Percentiles rank a stretch among this genome's conserved stretches.
Evolutionary conservation across 306 rosid species (phyloP).

Genomic region (Quercus variabilis): DNA sequence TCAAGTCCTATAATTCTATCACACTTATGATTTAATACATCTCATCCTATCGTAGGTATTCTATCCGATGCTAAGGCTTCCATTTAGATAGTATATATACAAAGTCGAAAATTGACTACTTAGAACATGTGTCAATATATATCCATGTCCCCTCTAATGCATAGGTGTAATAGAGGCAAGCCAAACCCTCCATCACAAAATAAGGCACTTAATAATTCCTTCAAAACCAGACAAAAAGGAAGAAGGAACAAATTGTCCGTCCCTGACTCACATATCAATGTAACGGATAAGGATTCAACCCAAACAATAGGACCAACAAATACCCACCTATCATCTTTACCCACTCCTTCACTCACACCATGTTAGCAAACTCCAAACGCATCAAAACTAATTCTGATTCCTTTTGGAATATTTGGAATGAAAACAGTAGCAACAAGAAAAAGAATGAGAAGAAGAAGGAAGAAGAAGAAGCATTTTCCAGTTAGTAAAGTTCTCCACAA

Average conservation of each 20-base stretch:
- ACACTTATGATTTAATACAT: too few species aligned
- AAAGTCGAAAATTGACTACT: too few species aligned
- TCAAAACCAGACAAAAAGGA: neutral
- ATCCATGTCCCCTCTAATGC: too few species aligned
- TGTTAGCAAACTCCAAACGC: neutral
- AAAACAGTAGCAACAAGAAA: neutral
- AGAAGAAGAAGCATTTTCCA: conserved; percentile 13
- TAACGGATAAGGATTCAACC: neutral
- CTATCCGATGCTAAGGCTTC: too few species aligned
- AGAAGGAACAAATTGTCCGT: neutral
- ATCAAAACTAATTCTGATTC: conserved; percentile 24
- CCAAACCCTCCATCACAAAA: neutral
- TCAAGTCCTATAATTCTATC: too few species aligned
- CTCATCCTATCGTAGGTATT: too few species aligned
- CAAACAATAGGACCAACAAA: neutral
- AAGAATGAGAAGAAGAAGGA: neutral
- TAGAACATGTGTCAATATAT: too few species aligned
- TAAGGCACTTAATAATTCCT: neutral
- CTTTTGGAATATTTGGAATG: conserved; percentile 35
- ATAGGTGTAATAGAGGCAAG: too few species aligned
- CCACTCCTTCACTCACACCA: neutral
- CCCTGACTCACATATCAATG: neutral
- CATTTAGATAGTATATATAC: too few species aligned
- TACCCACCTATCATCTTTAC: neutral
- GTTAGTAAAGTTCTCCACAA: conserved; percentile 23